Base-by-base conservation (phyloP, 495 filamentous ascomycete species). In the Bacidia rubella region DNA sequence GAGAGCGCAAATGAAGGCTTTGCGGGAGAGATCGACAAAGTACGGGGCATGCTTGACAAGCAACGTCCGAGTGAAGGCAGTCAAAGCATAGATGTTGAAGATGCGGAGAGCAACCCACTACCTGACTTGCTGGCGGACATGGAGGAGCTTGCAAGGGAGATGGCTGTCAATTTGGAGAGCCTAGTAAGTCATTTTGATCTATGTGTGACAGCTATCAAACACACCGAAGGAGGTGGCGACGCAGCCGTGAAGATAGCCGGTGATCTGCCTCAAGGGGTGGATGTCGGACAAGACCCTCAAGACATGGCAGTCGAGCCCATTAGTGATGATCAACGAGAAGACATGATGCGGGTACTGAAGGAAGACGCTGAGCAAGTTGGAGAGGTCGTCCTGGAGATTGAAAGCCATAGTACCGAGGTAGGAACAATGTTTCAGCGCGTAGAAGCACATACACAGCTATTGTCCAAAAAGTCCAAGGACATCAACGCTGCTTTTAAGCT, bases 181-280 rank as follows among this genome's bases (percentile, higher is more conserved):
- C 72, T 98, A 20, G 89, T 87, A n/a, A 73, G 73, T 12, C 93
- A 98, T 67, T 97, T 94, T 59, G 92, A 98, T 66, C 80, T 93
- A 51, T 98, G 92, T 61, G 87, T 92, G 20, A 89, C 81, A 2
- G 93, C 93, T 0, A 81, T 97, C 25, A 85, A 87, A 57, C 85
- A 90, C 54, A 95, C 90, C 1, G 90, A 97, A 70, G 92, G 90
- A 22, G 89, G 88, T 11, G 80, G 77, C 20, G 82, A 83, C 17
- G 87, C 87, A 4, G 76, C 82, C 38, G 72, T 77, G 38, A 73
- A 79, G 29, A 77, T 81, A 50, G 72, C 73, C 11, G 75, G 74
- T 2, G 75, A 83, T 55, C 74, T 78, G 57, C 79, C 79, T 26
- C 71, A 74, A 1, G 78, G 74, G 7, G 75, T 86, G 4, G 74